Evolutionary conservation across 495 filamentous ascomycete species (phyloP), one percentile per base, ranked within the genome.

Genomic region (Paragyromitra xinjiangensis): DNA sequence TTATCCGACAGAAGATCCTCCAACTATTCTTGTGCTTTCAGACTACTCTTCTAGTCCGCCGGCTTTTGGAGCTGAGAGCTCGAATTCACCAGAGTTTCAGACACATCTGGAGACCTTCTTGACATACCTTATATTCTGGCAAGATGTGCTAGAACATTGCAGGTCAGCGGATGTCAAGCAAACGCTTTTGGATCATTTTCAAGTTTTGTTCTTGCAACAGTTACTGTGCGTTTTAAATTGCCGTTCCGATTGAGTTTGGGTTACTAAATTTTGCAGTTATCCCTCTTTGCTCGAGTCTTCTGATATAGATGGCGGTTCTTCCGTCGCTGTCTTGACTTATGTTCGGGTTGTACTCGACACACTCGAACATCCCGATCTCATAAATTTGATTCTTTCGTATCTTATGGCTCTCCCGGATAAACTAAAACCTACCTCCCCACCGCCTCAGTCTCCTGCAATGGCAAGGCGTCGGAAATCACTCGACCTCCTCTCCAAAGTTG

Each of bases 131-230:
- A 85, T 94, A 16, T 99, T 99, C 78, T 99, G 95, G 96, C 95
- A 99, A 81, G 95, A 99, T 83, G 93, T 97, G 16, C 87, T 99
- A 61, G 94, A 98, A 81, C 93, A 98, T 84, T 99, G 95, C 84
- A 90, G 90, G 75, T 98, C 95, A 0, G 86, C 88, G 1, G 96
- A 98, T 81, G 92, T 99, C 61, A 95, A 94, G 77, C 92, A 92
- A 71, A 97, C 94, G 0, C 85, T 99, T 26, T 85, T 99, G 51
- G 96, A 98, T 83, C 96, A 99, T 83, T 99, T 98, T 81, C 94
- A 97, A 82, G 91, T 98, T 74, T 89, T 99, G 9, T 99, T 99
- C 83, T 85, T 99, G 55, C 93, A 98, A 80, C 95, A 98, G 83
- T 85, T 99, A 81, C 83, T 99, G 92, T 99, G 84, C 84, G 91